These are phyloP conservation scores for Talaromyces funiculosus DNA, from an alignment of 2,329 filamentous ascomycete species.

Conservation along the genomic window DNA sequence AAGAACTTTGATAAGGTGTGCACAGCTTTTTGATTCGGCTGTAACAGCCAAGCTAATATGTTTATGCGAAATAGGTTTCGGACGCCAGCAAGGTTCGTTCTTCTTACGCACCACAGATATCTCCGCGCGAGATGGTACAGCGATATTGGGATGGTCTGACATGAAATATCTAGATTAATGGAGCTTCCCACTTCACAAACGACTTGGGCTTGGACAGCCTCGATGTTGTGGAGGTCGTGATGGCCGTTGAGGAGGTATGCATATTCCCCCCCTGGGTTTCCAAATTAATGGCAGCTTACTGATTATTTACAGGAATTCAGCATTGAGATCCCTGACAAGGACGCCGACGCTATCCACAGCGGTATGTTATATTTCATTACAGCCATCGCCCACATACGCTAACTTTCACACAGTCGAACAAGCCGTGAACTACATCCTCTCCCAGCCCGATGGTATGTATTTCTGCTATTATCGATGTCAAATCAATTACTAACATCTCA, in stretches of 20 bases:
- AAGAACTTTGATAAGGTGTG: constrained; percentile 95
- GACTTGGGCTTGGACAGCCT: constrained; percentile 95
- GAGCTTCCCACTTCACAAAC: constrained; percentile 85
- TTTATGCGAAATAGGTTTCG: constrained; percentile 25
- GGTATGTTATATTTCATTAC: constrained; percentile 54
- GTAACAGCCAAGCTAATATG: constrained; percentile 9
- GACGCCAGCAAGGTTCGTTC: constrained; percentile 37
- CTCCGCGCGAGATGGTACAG: neutral
- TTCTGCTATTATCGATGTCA: constrained; percentile 16
- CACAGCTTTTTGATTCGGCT: constrained; percentile 14
- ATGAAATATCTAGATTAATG: constrained; percentile 60
- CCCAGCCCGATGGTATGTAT: constrained; percentile 80
- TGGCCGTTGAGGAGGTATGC: constrained; percentile 95
- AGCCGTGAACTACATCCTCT: constrained; percentile 88
- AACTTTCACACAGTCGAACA: constrained; percentile 64
- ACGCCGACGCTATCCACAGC: constrained; percentile 89
- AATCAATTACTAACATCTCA: neutral
- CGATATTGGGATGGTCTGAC: constrained; percentile 19
- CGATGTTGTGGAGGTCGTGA: constrained; percentile 98
- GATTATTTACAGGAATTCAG: constrained; percentile 58
- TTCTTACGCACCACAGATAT: neutral
- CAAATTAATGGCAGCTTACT: constrained; percentile 1
- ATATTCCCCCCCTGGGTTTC: neutral
- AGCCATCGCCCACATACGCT: constrained; percentile 1
- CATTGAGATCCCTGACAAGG: constrained; percentile 98